Base-by-base conservation (phyloP, 768 basidiomycete species). In the Lactarius quietus region DNA sequence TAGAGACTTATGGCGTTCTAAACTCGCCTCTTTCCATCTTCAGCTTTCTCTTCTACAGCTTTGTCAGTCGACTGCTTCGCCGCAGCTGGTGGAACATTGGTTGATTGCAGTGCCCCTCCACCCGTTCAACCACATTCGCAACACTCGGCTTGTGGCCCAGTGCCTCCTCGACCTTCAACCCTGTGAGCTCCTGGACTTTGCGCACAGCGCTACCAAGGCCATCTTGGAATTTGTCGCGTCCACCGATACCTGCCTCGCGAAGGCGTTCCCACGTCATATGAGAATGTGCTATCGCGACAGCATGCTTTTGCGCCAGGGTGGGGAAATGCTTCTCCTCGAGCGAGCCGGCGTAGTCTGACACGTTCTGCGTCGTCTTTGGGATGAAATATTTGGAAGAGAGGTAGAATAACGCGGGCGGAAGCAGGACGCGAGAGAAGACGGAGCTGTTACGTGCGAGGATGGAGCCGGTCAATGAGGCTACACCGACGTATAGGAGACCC, bases 401-500 rank as follows among this genome's bases (percentile, higher is more conserved):
- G 63, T 89, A 61, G 69, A 94, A 77, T 74, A 94, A 84, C 28
- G 85, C 65, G 0, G 95, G 90, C 0, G 96, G 96, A 17, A 95
- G 82, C 53, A 89, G 67, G 59, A 89, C 70, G 23, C 96, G 89
- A 6, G 85, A 77, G 36, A 86, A 81, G 61, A 95, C 76, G 59
- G 79, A 73, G 68, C 95, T 87, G 69, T 89, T 90, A 51, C 95
- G 88, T 0, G 90, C 85, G 62, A 98, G 70, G 70, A 98, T 88
- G 63, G 94, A 94, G 1, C 91, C 93, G 4, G 91, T 89, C 56
- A 98, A 86, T 17, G 93, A 86, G 3, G 93, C 87, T 57, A 98
- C 83, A 57, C 93, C 92, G 54, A 92, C 89, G 79, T 96, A 98
- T 61, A 98, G 86, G 6, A 90, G 72, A n/a, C 91, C 93, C 1